These are phyloP conservation scores for Penicillium sp. DNA, from an alignment of 2,329 filamentous ascomycete genomes.

Conservation along the genomic window DNA sequence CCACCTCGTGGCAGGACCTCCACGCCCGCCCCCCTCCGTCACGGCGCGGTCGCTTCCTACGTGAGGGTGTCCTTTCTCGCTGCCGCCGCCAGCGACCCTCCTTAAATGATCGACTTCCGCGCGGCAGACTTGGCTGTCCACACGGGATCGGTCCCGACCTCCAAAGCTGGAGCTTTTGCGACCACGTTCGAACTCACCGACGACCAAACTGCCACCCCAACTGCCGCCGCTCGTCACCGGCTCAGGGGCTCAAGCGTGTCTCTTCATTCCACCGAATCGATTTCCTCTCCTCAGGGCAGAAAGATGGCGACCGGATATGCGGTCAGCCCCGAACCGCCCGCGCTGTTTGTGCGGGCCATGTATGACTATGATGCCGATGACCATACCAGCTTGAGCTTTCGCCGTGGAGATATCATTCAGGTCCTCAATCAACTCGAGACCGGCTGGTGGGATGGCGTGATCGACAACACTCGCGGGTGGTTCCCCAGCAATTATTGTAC, in stretches of 20 bases:
- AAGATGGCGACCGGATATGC: slow-evolving; percentile 27
- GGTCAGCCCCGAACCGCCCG: slow-evolving; percentile 40
- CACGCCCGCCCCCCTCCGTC: background rate
- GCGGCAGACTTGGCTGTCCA: slow-evolving; percentile 31
- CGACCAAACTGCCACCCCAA: slow-evolving; percentile 29
- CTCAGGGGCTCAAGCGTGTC: slow-evolving; percentile 29
- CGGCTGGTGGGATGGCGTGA: slow-evolving; percentile 99
- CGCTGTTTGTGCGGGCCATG: slow-evolving; percentile 83
- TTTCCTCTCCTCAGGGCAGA: slow-evolving; percentile 24
- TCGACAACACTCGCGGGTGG: slow-evolving; percentile 94
- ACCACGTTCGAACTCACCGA: slow-evolving; percentile 42
- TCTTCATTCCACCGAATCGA: slow-evolving; percentile 14
- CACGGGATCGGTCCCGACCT: slow-evolving; percentile 28
- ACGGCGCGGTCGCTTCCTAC: background rate
- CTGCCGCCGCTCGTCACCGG: slow-evolving; percentile 24
- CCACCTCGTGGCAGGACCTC: background rate
- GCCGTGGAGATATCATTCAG: slow-evolving; percentile 94
- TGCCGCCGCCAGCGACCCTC: slow-evolving; percentile 9
- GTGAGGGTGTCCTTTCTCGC: slow-evolving; percentile 3
- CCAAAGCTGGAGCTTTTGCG: slow-evolving; percentile 34
- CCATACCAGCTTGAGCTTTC: slow-evolving; percentile 91
- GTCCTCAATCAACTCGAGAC: slow-evolving; percentile 97
- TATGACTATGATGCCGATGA: slow-evolving; percentile 99
- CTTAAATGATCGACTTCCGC: slow-evolving; percentile 30
- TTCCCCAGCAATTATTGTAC: slow-evolving; percentile 99